Conservation (phyloP, 2,329 filamentous ascomycete genomes). For the Clarireedia sp. region DNA sequence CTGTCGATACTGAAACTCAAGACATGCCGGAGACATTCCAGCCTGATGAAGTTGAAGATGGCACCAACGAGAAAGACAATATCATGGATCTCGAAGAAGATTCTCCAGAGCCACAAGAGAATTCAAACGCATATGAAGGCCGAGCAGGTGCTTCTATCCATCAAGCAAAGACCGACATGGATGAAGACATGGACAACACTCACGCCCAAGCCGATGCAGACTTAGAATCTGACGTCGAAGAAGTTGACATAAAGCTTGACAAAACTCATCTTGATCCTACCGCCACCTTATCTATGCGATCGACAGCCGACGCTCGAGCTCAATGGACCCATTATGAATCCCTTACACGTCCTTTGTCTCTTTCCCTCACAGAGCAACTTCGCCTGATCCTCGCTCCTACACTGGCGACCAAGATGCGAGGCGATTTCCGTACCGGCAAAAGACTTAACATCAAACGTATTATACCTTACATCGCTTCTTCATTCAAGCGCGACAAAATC, state of each 20-base stretch:
- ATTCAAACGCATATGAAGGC: constrained; percentile 44
- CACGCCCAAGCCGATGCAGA: constrained; percentile 34
- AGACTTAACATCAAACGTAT: constrained; percentile 99
- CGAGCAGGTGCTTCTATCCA: constrained; percentile 51
- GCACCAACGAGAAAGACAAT: constrained; percentile 39
- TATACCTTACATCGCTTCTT: constrained; percentile 96
- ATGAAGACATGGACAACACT: constrained; percentile 43
- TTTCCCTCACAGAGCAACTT: constrained; percentile 87
- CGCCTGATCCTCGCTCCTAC: constrained; percentile 93
- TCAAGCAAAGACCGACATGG: constrained; percentile 36
- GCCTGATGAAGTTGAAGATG: constrained; percentile 34
- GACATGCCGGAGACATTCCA: constrained; percentile 48
- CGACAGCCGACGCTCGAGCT: constrained; percentile 53
- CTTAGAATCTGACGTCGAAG: constrained; percentile 32
- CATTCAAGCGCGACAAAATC: constrained; percentile 99
- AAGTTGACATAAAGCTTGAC: constrained; percentile 51
- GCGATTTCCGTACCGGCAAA: constrained; percentile 95
- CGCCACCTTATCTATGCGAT: constrained; percentile 19
- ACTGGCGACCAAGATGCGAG: constrained; percentile 89
- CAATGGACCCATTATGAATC: constrained; percentile 83
- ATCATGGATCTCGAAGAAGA: constrained; percentile 34
- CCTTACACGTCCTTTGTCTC: constrained; percentile 75
- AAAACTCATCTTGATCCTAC: constrained; percentile 56
- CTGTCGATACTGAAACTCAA: constrained; percentile 62
- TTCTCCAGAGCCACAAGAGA: constrained; percentile 34